Conservation (phyloP, 257 asterid species). For the Phtheirospermum japonicum region DNA sequence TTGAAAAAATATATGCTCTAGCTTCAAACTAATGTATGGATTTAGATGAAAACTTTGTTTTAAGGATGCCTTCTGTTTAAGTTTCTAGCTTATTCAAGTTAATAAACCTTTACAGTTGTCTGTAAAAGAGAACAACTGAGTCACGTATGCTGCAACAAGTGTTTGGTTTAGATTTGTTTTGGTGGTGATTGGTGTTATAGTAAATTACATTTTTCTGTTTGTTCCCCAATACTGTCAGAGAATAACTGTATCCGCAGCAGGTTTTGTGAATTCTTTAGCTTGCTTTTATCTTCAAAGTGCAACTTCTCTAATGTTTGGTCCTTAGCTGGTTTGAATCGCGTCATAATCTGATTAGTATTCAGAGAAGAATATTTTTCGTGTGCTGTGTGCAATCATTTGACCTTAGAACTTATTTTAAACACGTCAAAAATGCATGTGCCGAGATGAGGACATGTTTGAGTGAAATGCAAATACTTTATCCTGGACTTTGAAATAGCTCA, state of each 20-base stretch:
- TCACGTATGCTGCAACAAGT: background rate
- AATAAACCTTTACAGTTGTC: background rate
- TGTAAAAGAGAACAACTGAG: background rate
- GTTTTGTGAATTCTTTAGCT: constrained; percentile 6
- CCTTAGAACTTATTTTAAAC: background rate
- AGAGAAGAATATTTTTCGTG: background rate
- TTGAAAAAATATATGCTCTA: background rate
- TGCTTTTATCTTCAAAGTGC: background rate
- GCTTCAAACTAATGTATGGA: constrained; percentile 14
- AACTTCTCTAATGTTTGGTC: background rate
- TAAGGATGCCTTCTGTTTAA: background rate
- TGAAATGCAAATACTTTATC: background rate
- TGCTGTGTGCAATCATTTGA: background rate
- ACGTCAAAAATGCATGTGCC: background rate
- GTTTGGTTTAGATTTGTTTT: background rate
- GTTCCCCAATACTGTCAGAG: constrained; percentile 3
- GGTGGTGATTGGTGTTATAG: background rate
- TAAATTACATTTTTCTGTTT: background rate
- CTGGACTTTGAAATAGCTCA: background rate
- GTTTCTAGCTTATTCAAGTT: constrained; percentile 8
- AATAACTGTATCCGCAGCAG: constrained; percentile 4
- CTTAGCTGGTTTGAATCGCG: background rate
- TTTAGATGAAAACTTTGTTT: constrained; percentile 8
- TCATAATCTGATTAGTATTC: constrained; percentile 13
- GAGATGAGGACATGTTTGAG: constrained; percentile 1